Evolutionary conservation across 2,329 filamentous ascomycete genomes (phyloP).

Genomic region (Monosporascus sp.): DNA sequence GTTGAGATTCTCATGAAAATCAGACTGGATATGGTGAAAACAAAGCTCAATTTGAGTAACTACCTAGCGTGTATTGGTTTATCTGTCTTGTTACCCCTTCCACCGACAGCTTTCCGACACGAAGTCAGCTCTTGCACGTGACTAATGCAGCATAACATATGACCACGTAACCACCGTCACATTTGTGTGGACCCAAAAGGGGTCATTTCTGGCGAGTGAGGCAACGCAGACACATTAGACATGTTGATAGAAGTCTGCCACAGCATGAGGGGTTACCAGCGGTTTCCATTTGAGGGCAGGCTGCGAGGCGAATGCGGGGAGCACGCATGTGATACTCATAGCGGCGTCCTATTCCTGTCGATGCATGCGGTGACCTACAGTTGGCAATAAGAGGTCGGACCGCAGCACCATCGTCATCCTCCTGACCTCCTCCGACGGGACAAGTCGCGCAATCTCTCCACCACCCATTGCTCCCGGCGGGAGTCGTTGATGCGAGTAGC

Average conservation of each 20-base stretch:
- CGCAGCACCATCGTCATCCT: not conserved
- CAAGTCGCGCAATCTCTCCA: not conserved
- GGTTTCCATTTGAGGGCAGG: not conserved
- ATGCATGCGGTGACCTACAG: not conserved
- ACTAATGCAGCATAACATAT: not conserved
- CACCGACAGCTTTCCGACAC: not conserved
- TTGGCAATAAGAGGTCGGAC: not conserved
- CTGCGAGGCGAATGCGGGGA: not conserved
- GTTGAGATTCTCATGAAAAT: not conserved
- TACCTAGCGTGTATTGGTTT: conserved; percentile 24
- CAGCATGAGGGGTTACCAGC: conserved; percentile 4
- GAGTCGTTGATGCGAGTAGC: not conserved
- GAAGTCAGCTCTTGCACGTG: not conserved
- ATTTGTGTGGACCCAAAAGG: not conserved
- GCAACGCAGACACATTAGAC: not conserved
- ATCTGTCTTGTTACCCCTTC: not conserved
- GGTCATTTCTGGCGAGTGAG: not conserved
- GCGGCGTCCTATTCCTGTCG: not conserved
- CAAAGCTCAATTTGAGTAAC: conserved; percentile 20
- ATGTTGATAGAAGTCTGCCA: conserved; percentile 5
- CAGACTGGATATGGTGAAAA: conserved; percentile 3
- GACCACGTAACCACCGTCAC: not conserved
- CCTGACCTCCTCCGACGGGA: not conserved
- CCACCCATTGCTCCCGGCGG: not conserved
- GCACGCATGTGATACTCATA: not conserved